A percentile compares a stretch with the other conserved stretches of the same genome.
Conservation (phyloP, 345 rosid genomes). For the Crucihimalaya himalaica region DNA sequence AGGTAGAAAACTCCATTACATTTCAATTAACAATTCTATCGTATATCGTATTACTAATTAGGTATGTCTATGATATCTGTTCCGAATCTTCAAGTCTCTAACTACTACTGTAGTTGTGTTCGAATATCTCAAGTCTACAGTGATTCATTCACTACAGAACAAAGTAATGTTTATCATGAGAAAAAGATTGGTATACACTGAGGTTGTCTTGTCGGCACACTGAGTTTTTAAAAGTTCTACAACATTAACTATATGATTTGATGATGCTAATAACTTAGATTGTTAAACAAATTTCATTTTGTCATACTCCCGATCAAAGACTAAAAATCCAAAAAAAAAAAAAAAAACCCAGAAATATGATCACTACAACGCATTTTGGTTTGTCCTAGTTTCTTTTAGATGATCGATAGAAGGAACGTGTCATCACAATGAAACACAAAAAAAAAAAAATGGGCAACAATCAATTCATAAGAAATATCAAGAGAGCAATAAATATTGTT, state of each 20-base stretch:
- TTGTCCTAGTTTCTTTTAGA: not conserved
- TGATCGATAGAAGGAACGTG: not conserved
- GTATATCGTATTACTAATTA: not conserved
- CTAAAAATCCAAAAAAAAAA: not conserved
- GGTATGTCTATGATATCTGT: not conserved
- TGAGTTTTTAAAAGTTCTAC: not conserved
- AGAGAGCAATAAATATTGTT: not conserved
- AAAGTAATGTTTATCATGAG: not conserved
- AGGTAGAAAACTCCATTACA: not conserved
- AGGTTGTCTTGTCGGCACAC: not conserved
- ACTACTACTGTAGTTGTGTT: not conserved
- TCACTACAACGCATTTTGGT: not conserved
- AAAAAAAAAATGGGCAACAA: conserved; percentile 20
- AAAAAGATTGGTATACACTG: not conserved
- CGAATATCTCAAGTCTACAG: not conserved
- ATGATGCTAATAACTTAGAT: no score
- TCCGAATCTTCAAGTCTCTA: not conserved
- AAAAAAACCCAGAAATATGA: not conserved
- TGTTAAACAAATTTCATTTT: no score
- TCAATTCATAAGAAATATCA: conserved; percentile 1
- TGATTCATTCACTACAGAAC: not conserved
- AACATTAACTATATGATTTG: no score
- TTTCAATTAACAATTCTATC: no score
- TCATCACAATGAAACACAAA: not conserved
- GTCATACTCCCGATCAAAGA: no score